Evolutionary conservation across 208 protist species (phyloP).

Genomic region (Zelonia costaricensis): DNA sequence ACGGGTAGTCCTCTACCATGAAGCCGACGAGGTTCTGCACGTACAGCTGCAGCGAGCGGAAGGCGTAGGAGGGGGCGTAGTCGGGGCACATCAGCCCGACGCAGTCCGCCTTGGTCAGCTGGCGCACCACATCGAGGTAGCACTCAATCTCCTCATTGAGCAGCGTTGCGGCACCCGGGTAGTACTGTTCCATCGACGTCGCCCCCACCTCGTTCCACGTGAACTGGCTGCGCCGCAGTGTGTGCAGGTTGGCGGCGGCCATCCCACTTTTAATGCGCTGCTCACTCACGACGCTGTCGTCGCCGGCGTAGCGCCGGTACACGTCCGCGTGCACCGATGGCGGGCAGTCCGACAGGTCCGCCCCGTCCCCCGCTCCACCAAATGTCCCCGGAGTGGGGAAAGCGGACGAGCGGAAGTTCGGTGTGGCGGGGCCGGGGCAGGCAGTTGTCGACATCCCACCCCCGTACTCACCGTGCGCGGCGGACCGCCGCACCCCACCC

Average conservation of each 20-base stretch:
- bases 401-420: slow-evolving; percentile 2
- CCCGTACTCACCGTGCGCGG: not conserved
- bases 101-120: slow-evolving; percentile 63
- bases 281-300: slow-evolving; percentile 66
- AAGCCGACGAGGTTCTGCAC: slow-evolving; percentile 86
- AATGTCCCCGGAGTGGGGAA: not conserved
- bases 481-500: not conserved
- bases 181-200: slow-evolving; percentile 86
- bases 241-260: slow-evolving; percentile 24
- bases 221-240: slow-evolving; percentile 66
- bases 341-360: not conserved
- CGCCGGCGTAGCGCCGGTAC: slow-evolving; percentile 62
- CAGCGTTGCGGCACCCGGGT: slow-evolving; percentile 69
- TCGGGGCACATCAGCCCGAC: slow-evolving; percentile 58
- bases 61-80: slow-evolving; percentile 64
- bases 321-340: slow-evolving; percentile 14
- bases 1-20: slow-evolving; percentile 81
- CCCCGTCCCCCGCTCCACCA: not conserved
- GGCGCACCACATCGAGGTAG: slow-evolving; percentile 54
- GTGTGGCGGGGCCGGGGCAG: slow-evolving; percentile 12
- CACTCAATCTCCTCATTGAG: slow-evolving; percentile 75
- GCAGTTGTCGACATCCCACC: slow-evolving; percentile 3
- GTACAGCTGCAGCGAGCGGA: slow-evolving; percentile 74
- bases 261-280: slow-evolving; percentile 64
- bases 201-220: slow-evolving; percentile 76